Evolutionary conservation across 805 yeast genomes (phyloP).

Genomic region (Kregervanrija pseudodelftensis): DNA sequence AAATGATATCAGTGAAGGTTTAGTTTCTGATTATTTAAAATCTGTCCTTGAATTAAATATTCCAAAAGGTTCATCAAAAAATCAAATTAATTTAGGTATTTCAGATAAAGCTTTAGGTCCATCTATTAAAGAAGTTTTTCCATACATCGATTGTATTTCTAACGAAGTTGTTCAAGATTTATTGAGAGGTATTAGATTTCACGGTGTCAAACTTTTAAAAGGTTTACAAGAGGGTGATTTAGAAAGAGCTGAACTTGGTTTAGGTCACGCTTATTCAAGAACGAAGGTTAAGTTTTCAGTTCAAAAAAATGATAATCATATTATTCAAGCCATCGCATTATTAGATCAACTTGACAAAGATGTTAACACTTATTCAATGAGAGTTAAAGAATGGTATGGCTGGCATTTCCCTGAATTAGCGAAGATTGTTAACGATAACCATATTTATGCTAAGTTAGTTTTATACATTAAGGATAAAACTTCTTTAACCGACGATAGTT

Average conservation of each 20-base stretch:
- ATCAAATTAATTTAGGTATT: constrained; percentile 71
- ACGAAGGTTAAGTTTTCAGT: constrained; percentile 98
- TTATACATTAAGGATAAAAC: constrained; percentile 82
- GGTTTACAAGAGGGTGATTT: constrained; percentile 91
- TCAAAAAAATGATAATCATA: constrained; percentile 97
- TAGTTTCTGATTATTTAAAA: constrained; percentile 87
- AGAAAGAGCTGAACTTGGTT: constrained; percentile 97
- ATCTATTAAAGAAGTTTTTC: constrained; percentile 85
- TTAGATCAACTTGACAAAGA: constrained; percentile 98
- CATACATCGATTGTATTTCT: constrained; percentile 82
- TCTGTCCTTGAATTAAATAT: constrained; percentile 83
- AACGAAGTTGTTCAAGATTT: constrained; percentile 92
- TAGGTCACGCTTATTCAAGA: constrained; percentile 98
- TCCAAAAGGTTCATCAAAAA: constrained; percentile 69
- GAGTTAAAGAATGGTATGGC: constrained; percentile 97
- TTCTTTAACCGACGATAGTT: constrained; percentile 66
- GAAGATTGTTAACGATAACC: constrained; percentile 84
- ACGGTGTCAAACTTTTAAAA: constrained; percentile 82
- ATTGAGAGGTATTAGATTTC: constrained; percentile 89
- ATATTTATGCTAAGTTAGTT: constrained; percentile 75
- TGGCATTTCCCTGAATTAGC: constrained; percentile 99
- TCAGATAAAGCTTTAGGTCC: constrained; percentile 96
- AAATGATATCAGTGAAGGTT: constrained; percentile 95
- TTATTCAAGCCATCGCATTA: constrained; percentile 96
- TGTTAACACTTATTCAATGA: constrained; percentile 94